Evolutionary conservation across 1,284 basidiomycete genomes (phyloP), one percentile per base, ranked within the genome.

Genomic region (Mycena citricolor): DNA sequence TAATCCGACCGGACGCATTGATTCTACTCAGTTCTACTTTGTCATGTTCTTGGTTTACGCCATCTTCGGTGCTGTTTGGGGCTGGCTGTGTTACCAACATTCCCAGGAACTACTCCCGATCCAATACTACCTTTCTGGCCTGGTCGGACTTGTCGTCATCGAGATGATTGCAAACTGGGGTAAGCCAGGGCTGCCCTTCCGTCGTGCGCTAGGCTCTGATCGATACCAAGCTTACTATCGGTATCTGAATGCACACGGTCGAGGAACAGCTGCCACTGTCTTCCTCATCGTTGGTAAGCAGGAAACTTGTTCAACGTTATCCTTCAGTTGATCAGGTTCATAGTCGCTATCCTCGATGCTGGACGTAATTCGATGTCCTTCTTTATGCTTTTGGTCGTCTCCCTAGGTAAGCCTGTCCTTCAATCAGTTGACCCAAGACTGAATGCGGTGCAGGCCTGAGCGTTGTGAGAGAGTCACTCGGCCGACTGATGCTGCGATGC

Each of bases 131-230:
- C 79, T 99, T 39, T 94, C 94, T n/a, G 86, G 86, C 46, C 83
- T 94, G 25, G 81, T 97, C 39, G 83, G 78, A 13, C 86, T 99
- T 62, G 74, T 99, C 41, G 76, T 97, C 43, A 80, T 98, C 49
- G 95, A 99, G 65, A 97, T 97, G 90, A 69, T 93, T 4, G 90
- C 90, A 4, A 87, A 88, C 58, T 94, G 85, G 79, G 85, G 86
- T 85, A 54, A 39, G 72, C 57, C 38, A n/a, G n/a, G n/a, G n/a
- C n/a, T n/a, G n/a, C n/a, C 28, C 26, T 32, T 25, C 14, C 23
- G 22, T 34, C 17, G 19, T 28, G 7, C 16, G 13, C 19, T 47
- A 17, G 20, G 16, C 38, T 33, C 8, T 39, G 19, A 28, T 23
- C 35, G 39, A 35, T 38, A 32, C 21, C 52, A 51, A 87, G 86